phyloP scores from a whole-genome alignment of 1,284 basidiomycete genomes.

The Kalmanozyma brasiliensis region DNA sequence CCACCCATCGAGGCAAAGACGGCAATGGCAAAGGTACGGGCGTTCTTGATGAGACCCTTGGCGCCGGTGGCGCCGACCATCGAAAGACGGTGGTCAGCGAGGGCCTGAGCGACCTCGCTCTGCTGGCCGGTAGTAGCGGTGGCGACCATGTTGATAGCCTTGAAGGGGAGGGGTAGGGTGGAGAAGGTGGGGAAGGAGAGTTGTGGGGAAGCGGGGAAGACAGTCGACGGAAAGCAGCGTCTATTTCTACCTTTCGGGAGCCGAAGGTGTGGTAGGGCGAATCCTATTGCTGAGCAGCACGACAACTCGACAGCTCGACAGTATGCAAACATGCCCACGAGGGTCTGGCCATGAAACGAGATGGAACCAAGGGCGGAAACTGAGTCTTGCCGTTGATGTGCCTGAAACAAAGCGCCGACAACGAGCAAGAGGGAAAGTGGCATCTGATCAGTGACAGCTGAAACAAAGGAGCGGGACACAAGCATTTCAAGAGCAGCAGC shows the following conservation, averaged over 20 bases:
- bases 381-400: too few species aligned
- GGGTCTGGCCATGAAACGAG: too few species aligned
- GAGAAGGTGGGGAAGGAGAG: not conserved
- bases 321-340: too few species aligned
- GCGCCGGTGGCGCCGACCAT: constrained; percentile 49
- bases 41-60: constrained; percentile 53
- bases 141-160: constrained; percentile 16
- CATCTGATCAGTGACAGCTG: too few species aligned
- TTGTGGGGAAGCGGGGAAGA: not conserved
- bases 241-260: constrained; percentile 23
- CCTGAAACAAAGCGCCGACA: too few species aligned
- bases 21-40: constrained; percentile 52
- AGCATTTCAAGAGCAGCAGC: too few species aligned
- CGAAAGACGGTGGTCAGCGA: constrained; percentile 39
- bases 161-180: constrained; percentile 7
- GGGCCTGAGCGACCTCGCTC: constrained; percentile 30
- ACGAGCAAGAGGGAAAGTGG: too few species aligned
- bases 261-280: not conserved
- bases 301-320: too few species aligned
- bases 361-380: too few species aligned
- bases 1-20: constrained; percentile 77
- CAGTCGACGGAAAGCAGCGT: not conserved
- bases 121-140: constrained; percentile 4
- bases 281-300: too few species aligned
- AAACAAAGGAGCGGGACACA: too few species aligned